Percentiles rank a stretch among this genome's conserved stretches.
phyloP scores from a whole-genome alignment of 1,284 basidiomycete species.

The Ceratobasidium sp. region DNA sequence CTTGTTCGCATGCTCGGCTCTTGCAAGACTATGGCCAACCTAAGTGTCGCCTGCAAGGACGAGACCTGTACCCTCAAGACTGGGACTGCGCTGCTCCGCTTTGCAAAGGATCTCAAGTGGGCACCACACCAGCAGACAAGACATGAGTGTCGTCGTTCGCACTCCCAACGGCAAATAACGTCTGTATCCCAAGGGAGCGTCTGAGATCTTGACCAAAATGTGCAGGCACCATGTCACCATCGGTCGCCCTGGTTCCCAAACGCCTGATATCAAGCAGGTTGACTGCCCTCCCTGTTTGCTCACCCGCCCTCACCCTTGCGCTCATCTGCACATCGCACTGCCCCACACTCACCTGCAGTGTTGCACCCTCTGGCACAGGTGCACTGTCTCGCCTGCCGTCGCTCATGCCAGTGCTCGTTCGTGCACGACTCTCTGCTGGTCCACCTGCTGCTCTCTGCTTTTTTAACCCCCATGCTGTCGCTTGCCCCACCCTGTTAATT shows the following conservation, averaged over 20 bases:
- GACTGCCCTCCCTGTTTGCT: too few species aligned
- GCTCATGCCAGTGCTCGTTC: too few species aligned
- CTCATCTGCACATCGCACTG: too few species aligned
- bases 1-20: constrained; percentile 95
- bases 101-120: constrained; percentile 90
- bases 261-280: constrained; percentile 57
- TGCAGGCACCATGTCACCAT: constrained; percentile 81
- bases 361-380: too few species aligned
- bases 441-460: too few species aligned
- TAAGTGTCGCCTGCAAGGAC: constrained; percentile 95
- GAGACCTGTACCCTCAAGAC: constrained; percentile 98
- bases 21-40: constrained; percentile 99
- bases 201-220: constrained; percentile 86
- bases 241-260: constrained; percentile 52
- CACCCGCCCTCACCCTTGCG: too few species aligned
- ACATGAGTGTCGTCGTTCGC: constrained; percentile 91
- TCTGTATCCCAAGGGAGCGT: constrained; percentile 91
- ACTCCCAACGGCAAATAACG: constrained; percentile 70
- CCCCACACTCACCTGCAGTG: too few species aligned
- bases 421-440: too few species aligned
- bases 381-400: too few species aligned
- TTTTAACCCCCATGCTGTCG: too few species aligned
- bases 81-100: constrained; percentile 90
- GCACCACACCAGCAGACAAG: constrained; percentile 76
- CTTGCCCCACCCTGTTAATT: too few species aligned